A percentile compares a stretch with the other conserved stretches of the same genome.
Conservation (phyloP, 768 basidiomycete species). For the Rubroboletus satanas region DNA sequence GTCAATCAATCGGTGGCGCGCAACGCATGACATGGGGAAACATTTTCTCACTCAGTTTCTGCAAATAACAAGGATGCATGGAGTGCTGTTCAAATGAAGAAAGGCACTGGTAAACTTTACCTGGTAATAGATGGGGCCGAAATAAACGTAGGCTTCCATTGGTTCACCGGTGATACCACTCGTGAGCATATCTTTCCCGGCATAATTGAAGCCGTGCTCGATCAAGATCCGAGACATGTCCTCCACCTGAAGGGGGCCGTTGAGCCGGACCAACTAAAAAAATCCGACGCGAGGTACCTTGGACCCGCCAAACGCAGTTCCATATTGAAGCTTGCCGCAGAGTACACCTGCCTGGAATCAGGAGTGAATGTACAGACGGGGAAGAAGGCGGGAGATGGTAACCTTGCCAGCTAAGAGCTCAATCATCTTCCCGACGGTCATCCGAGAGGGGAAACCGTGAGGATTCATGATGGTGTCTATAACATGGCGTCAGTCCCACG, state of each 20-base stretch:
- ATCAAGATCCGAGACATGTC: conserved; percentile 97
- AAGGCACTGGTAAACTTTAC: conserved; percentile 37
- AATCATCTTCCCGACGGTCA: conserved; percentile 99
- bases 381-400: background rate
- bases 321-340: conserved; percentile 85
- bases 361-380: conserved; percentile 2
- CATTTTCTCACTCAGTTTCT: conserved; percentile 85
- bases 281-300: conserved; percentile 51
- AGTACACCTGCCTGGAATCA: conserved; percentile 77
- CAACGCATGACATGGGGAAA: background rate
- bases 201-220: conserved; percentile 94
- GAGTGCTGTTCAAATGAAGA: conserved; percentile 1
- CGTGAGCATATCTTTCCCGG: conserved; percentile 98
- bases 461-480: conserved; percentile 99
- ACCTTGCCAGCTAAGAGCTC: conserved; percentile 95
- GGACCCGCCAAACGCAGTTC: conserved; percentile 96
- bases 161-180: conserved; percentile 97
- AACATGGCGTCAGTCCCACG: conserved; percentile 12
- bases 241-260: conserved; percentile 58
- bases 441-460: conserved; percentile 97
- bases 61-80: conserved; percentile 7
- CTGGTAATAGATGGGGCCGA: conserved; percentile 98
- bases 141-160: conserved; percentile 95
- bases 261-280: conserved; percentile 7
- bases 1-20: conserved; percentile 9